Base-by-base conservation (phyloP, 2,329 filamentous ascomycete genomes). In the Exophiala viscosa region DNA sequence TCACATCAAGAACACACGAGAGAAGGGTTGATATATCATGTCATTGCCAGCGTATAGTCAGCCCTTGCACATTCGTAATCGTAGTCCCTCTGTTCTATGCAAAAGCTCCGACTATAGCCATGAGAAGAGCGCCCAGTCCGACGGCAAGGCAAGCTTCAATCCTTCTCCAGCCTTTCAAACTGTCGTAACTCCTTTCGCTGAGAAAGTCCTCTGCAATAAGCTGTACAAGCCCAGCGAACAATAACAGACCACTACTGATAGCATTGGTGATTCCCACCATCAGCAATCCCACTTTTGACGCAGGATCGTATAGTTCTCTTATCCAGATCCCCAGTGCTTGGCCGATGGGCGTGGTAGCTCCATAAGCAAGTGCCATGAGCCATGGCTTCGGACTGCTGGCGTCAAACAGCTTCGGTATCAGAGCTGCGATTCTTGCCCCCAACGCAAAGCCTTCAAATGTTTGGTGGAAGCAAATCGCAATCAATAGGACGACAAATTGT, bases 211-310 rank as follows among this genome's bases (percentile, higher is more conserved):
- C 89, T 0, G 88, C 87, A 42, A 95, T 76, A 15, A 95, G 76
- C 71, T 95, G 88, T 3, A 95, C 90, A 39, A 95, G 73, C 0
- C 88, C 88, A 0, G 90, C 89, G 66, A 92, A 95, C 3, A 95
- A 75, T 23, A 95, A 70, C 45, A 95, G 74, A 0, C 90, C 90
- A 45, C 86, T 85, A 8, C 86, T 90, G 46, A 95, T 86, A 35
- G 88, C 88, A 64, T 95, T 95, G 79, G 92, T 93, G 65, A 91
- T 82, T 6, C 90, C 90, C 5, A 95, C 89, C 72, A 92, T 86
- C 20, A 95, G 73, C 43, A 95, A 71, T 0, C 90, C 89, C 0
- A 83, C 81, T 65, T 88, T 80, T 62, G 86, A 89, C 62, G 82
- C 79, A 1, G 90, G 89, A 60, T 90, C 88, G 69, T 95, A 95